A percentile compares a stretch with the other conserved stretches of the same genome.
Evolutionary conservation across 257 asterid species (phyloP).

Genomic region (Dorcoceras hygrometricum): DNA sequence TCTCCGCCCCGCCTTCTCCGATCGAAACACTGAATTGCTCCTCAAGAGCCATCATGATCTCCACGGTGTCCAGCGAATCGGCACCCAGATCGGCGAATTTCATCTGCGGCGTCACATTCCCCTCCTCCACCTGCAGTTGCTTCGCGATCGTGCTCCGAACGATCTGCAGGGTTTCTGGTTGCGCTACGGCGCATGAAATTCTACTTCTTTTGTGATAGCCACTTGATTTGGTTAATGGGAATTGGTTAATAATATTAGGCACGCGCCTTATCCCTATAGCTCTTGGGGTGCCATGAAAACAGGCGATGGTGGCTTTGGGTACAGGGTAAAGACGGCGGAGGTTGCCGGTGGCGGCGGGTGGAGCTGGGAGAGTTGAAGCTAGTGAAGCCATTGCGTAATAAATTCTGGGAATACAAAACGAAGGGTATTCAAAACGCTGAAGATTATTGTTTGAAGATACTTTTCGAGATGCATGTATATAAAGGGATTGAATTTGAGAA

Average conservation of each 20-base stretch:
- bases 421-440: not conserved
- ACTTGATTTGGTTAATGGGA: constrained; percentile 3
- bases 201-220: constrained; percentile 19
- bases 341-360: constrained; percentile 18
- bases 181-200: constrained; percentile 34
- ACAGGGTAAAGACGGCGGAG: constrained; percentile 14
- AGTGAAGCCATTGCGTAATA: constrained; percentile 35
- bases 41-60: constrained; percentile 59
- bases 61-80: constrained; percentile 62
- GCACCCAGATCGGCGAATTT: constrained; percentile 57
- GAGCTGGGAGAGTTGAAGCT: constrained; percentile 26
- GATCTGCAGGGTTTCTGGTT: constrained; percentile 42
- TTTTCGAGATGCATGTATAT: constrained; percentile 12
- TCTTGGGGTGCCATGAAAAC: not conserved
- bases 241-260: constrained; percentile 24
- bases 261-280: constrained; percentile 20
- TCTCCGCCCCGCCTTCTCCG: constrained; percentile 54
- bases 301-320: constrained; percentile 6
- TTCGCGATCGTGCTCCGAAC: constrained; percentile 48
- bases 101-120: constrained; percentile 38
- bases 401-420: not conserved
- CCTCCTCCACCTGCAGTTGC: constrained; percentile 45
- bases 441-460: not conserved
- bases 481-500: constrained; percentile 18
- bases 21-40: constrained; percentile 51